phyloP scores from a whole-genome alignment of 495 filamentous ascomycete species.

The Penicillium paradoxum region DNA sequence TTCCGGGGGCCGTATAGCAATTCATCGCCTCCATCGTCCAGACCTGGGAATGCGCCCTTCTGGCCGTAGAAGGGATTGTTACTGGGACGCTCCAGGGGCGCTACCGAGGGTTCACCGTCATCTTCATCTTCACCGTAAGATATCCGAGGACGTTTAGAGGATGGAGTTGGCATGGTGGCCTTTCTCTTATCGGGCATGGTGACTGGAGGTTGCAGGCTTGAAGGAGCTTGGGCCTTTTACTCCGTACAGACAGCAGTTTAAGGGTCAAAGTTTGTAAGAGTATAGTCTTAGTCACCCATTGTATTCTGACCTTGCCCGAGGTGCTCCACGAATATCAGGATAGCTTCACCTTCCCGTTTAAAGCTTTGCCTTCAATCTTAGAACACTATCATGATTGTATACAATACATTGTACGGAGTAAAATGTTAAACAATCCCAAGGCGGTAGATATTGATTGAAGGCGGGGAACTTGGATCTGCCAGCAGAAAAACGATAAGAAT shows the following conservation, averaged over 20 bases:
- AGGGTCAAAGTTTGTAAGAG: neutral
- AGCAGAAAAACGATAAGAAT: constrained; percentile 2
- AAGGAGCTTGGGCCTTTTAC: constrained; percentile 5
- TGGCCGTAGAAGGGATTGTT: constrained; percentile 70
- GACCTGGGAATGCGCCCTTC: constrained; percentile 67
- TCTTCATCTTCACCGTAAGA: constrained; percentile 27
- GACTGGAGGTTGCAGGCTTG: neutral
- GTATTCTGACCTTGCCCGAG: too few relatives aligned
- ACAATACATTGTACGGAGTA: neutral
- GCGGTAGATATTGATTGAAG: neutral
- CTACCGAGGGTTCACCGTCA: constrained; percentile 10
- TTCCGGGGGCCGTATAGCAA: constrained; percentile 47
- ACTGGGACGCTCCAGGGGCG: constrained; percentile 37
- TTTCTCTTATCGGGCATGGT: constrained; percentile 38
- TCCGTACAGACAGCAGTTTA: neutral
- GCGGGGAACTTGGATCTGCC: constrained; percentile 1
- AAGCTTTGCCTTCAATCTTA: neutral
- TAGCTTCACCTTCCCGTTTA: neutral
- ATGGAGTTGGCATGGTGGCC: constrained; percentile 14
- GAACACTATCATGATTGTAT: neutral
- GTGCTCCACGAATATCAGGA: neutral
- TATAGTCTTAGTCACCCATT: neutral
- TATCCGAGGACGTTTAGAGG: constrained; percentile 27
- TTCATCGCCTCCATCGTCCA: constrained; percentile 55
- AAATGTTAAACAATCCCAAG: neutral